Evolutionary conservation across 768 basidiomycete species (phyloP), one percentile per base, ranked within the genome.

Genomic region (Thelephora aurantiotincta): DNA sequence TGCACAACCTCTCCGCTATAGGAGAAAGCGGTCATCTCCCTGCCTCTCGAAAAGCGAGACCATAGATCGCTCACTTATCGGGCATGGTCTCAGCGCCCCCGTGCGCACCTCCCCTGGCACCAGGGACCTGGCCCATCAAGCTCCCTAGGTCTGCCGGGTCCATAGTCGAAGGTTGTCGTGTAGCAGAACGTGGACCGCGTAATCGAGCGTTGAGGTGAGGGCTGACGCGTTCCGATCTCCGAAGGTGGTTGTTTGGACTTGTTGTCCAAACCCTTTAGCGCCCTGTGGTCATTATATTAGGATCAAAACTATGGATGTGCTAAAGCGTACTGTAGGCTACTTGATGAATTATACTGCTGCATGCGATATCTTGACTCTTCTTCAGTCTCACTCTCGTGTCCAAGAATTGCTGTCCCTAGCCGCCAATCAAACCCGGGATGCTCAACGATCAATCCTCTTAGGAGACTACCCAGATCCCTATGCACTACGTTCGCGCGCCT

Each of bases 1-100:
- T 97, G 91, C 53, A 98, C 93, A 58, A 89, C 85, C 69, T 91
- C 88, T 62, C 88, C 88, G 60, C 87, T 91, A 52, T 26, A 46
- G 45, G 43, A n/a, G 43, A 45, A 37, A 46, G 58, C 33, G 57
- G 44, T 48, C 36, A 26, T 9, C 52, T 43, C 48, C 42, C 38
- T 23, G 11, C 12, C 48, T 45, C 11, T 48, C 18, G 34, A 42
- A 14, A 6, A 49, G 48, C 51, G 46, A 42, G 44, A 47, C 46
- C 41, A 44, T 48, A 42, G 33, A 42, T 48, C 30, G 57, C 72
- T 43, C 54, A 87, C 86, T 85, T 89, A 72, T 90, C 87, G 43
- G 87, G 87, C 5, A 78, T 68, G 3, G 63, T 58, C 47, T 82
- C 81, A 35, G 63, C 65, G 12, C 70, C 67, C 22, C 18, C 16